Conservation (phyloP, 73 alveolate species). For the Urostyla sp. region DNA sequence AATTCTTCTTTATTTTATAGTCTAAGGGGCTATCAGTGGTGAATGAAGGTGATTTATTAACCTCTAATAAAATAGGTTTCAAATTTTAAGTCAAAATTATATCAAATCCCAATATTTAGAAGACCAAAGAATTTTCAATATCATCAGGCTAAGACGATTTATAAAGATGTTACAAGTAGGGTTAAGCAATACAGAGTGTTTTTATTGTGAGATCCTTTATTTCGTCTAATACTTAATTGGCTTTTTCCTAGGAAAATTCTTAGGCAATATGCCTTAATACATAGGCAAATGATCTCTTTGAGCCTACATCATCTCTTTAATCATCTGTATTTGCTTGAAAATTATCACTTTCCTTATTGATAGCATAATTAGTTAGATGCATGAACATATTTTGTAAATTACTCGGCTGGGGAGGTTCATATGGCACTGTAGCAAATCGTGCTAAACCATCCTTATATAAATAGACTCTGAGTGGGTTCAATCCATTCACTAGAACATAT, state of each 20-base stretch:
- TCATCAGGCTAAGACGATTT: constrained; percentile 57
- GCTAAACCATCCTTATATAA: constrained; percentile 95
- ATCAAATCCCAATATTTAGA: constrained; percentile 60
- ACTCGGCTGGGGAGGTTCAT: constrained; percentile 70
- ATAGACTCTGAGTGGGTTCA: constrained; percentile 92
- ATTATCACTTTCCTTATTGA: constrained; percentile 83
- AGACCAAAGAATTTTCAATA: constrained; percentile 51
- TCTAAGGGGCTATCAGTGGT: constrained; percentile 60
- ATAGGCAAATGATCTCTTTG: constrained; percentile 71
- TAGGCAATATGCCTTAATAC: constrained; percentile 28
- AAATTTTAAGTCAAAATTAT: constrained; percentile 58
- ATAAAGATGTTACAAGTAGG: constrained; percentile 33
- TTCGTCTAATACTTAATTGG: constrained; percentile 1
- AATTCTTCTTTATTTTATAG: constrained; percentile 40
- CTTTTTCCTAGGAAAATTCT: constrained; percentile 24
- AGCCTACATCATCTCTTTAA: constrained; percentile 77
- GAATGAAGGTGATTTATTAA: constrained; percentile 75
- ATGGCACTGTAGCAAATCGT: constrained; percentile 83
- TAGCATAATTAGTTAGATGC: constrained; percentile 95
- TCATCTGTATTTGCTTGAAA: constrained; percentile 74
- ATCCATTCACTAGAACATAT: constrained; percentile 92
- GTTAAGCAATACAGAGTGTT: constrained; percentile 55
- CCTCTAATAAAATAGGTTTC: constrained; percentile 88
- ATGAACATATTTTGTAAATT: constrained; percentile 80
- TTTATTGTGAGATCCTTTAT: constrained; percentile 54